Percentiles rank a stretch among this genome's conserved stretches.
These are phyloP conservation scores for Pyrus bretschneideri DNA, from an alignment of 306 rosid genomes.

Conservation along the genomic window DNA sequence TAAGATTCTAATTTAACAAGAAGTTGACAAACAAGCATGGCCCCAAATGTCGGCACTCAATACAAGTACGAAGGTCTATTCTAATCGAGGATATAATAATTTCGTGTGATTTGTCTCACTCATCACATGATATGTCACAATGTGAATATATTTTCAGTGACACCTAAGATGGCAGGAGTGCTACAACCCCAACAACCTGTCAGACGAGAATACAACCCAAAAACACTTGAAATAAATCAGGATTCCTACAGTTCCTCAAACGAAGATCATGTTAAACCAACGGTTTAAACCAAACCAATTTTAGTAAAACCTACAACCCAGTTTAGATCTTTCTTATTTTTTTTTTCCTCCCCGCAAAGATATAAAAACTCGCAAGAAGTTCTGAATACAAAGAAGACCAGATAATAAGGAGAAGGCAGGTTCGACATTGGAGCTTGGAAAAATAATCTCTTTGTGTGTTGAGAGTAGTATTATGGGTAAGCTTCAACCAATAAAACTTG, in stretches of 20 bases:
- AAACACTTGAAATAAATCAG: background rate
- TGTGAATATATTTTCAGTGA: too few relatives aligned
- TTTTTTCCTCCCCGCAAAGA: background rate
- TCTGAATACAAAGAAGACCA: background rate
- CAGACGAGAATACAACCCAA: background rate
- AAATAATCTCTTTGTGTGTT: background rate
- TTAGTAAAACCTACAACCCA: background rate
- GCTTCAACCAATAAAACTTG: background rate
- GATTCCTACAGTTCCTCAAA: background rate
- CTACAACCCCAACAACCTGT: background rate
- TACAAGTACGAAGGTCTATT: too few relatives aligned
- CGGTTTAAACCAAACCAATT: background rate
- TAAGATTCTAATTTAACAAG: background rate
- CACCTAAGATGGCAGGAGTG: background rate
- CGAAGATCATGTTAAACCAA: background rate
- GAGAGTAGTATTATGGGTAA: background rate
- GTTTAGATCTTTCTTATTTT: background rate
- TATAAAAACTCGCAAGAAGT: background rate
- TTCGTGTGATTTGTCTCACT: background rate
- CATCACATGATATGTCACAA: background rate
- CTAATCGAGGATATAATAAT: too few relatives aligned
- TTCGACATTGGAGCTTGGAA: background rate
- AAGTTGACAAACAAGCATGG: background rate
- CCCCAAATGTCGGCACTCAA: background rate
- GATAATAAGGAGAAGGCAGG: background rate